A percentile compares a stretch with the other conserved stretches of the same genome.
phyloP scores from a whole-genome alignment of 139 green algal genomes.

The Yamagishiella unicocca region DNA sequence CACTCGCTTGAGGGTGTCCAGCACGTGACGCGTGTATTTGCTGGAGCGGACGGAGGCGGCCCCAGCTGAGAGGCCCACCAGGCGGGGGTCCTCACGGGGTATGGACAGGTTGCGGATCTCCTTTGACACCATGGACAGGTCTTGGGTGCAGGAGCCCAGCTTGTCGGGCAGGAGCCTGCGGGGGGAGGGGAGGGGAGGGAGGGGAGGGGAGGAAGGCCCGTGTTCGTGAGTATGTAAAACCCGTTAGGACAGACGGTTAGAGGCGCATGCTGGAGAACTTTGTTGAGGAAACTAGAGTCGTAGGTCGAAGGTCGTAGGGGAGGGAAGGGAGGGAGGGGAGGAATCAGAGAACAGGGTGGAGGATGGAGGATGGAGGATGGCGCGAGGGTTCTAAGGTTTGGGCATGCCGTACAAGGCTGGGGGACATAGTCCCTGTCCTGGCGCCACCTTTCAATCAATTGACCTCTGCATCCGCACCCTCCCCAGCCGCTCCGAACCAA shows the following conservation, averaged over 20 bases:
- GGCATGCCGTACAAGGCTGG: too few species aligned
- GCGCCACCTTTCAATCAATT: not conserved
- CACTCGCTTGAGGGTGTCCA: conserved; percentile 58
- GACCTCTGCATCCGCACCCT: not conserved
- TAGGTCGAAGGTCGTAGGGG: too few species aligned
- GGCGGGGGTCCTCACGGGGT: conserved; percentile 19
- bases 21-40: conserved; percentile 46
- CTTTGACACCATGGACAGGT: conserved; percentile 26
- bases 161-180: not conserved
- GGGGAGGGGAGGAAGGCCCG: not conserved
- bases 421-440: too few species aligned
- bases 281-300: too few species aligned
- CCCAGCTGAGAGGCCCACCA: conserved; percentile 53
- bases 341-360: not conserved
- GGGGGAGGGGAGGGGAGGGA: not conserved
- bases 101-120: conserved; percentile 34
- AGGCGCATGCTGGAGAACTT: too few species aligned
- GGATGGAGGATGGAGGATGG: not conserved
- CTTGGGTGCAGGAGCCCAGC: not conserved
- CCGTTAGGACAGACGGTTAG: too few species aligned
- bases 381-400: too few species aligned
- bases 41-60: conserved; percentile 40
- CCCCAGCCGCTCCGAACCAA: not conserved
- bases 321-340: too few species aligned
- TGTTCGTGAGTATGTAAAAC: not conserved